Base-by-base conservation (phyloP, 2,329 filamentous ascomycete genomes). In the Aspergillus brunneoviolaceus region DNA sequence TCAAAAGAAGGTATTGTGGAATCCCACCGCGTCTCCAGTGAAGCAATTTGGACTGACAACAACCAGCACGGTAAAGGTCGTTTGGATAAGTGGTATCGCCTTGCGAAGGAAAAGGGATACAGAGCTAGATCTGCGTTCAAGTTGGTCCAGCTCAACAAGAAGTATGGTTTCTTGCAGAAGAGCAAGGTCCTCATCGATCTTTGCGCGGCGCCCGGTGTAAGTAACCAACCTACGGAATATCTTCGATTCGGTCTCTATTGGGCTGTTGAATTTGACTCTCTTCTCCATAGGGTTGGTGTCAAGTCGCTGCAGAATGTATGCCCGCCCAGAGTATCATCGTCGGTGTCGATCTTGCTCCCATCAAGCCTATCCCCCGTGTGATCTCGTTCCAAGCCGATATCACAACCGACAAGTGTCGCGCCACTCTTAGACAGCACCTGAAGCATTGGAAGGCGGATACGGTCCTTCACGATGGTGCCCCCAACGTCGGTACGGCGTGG, bases 331-430 rank as follows among this genome's bases (percentile, higher is more conserved):
- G 89, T 78, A 84, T 99, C 68, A 97, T 99, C 69, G 84, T 99
- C 65, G 95, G 93, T 75, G 92, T 97, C 72, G 95, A 99, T 84
- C 82, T 99, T 57, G 84, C 92, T 33, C 95, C 95, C 29, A 99
- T 99, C 78, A 98, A 98, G 76, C 85, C 95, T 12, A 98, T 99
- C 63, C 92, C 95, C 53, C 88, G 89, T 77, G 91, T 92, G 68
- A 98, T 97, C 69, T 91, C 90, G 65, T 98, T 98, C 79, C 94
- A 98, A 78, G 92, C 90, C 82, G 95, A 99, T 76, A 99, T 99
- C 71, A 99, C 95, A 1, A 96, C 93, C 51, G 93, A 97, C 66
- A 96, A 97, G 77, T 97, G 93, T 75, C 88, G 95, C 65, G 88
- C 92, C 6, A 97, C 91, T 1, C 91, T 99, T 63, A 84, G 92